A percentile compares a stretch with the other conserved stretches of the same genome.
Evolutionary conservation across 495 filamentous ascomycete species (phyloP).

Genomic region (Poronia punctata): DNA sequence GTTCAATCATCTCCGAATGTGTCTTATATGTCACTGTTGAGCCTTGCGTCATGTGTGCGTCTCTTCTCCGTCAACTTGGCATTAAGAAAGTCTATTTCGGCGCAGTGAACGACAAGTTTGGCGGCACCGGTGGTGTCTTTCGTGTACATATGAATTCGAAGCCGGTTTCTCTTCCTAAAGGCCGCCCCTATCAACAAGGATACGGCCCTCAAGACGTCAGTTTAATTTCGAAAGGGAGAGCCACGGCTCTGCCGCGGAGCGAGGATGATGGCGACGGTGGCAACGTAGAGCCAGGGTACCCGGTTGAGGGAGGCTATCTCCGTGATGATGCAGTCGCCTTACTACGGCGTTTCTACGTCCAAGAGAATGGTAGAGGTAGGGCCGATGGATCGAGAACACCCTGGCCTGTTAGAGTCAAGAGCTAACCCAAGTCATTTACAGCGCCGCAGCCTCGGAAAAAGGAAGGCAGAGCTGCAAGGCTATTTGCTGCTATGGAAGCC

Average conservation of each 20-base stretch:
- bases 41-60: slow-evolving; percentile 97
- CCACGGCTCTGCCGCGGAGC: slow-evolving; percentile 9
- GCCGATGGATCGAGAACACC: background rate
- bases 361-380: slow-evolving; percentile 84
- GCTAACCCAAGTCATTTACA: slow-evolving; percentile 16
- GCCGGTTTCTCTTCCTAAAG: slow-evolving; percentile 14
- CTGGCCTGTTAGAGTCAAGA: background rate
- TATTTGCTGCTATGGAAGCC: slow-evolving; percentile 37
- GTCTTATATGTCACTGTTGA: slow-evolving; percentile 95
- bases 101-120: slow-evolving; percentile 93
- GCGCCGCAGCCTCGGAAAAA: slow-evolving; percentile 47
- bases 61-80: slow-evolving; percentile 74
- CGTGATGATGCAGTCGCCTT: slow-evolving; percentile 85
- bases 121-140: slow-evolving; percentile 88
- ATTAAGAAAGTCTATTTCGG: slow-evolving; percentile 86
- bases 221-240: slow-evolving; percentile 17
- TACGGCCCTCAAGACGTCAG: slow-evolving; percentile 18
- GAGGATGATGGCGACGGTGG: slow-evolving; percentile 34
- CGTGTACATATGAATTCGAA: slow-evolving; percentile 69
- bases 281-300: slow-evolving; percentile 62
- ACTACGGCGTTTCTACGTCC: slow-evolving; percentile 88
- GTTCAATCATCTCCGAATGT: slow-evolving; percentile 57
- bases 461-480: slow-evolving; percentile 43
- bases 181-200: slow-evolving; percentile 21
- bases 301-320: slow-evolving; percentile 74